Base-by-base conservation (phyloP, 352 stramenopile genomes). In the Thraustotheca clavata region DNA sequence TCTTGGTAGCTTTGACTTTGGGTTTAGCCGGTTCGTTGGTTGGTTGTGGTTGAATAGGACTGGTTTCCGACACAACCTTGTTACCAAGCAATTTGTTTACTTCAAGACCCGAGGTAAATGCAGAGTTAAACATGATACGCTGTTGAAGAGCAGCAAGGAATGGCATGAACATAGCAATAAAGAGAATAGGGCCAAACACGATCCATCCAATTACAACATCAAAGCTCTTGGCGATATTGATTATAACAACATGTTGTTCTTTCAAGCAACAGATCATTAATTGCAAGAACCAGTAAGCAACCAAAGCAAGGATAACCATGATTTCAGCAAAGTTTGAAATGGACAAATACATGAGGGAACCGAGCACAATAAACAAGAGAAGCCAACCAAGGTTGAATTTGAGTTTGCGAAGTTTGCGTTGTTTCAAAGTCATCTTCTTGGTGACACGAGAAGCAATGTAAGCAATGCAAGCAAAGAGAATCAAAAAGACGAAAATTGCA, bases 391-490 rank as follows among this genome's bases (percentile, higher is more conserved):
- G 69, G 54, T 87, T 36, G 49, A 94, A 94, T 74, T 94, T 94
- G 16, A 91, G 88, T 77, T 91, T 94, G 32, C 85, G 83, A n/a
- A 94, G 68, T 70, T 94, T 90, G 69, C 83, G 81, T 67, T 94
- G 85, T 72, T 92, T 92, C 79, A 91, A 88, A 46, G 83, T 88
- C 83, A 92, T 89, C 72, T 94, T 94, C 78, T 94, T 94, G 38
- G 83, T 89, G 65, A 94, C 83, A 26, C 85, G 83, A 59, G 81
- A 91, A 32, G 81, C 76, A 61, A 89, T 86, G 73, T 91, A 94
- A 8, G 80, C 84, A 49, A 80, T 89, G 40, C 69, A 76, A 40
- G 89, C 73, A 60, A 94, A 68, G 16, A 92, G 47, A 20, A 86
- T 11, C 43, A 94, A 77, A 9, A 94, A 71, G 34, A 83, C 76